Conservation (phyloP, 306 rosid genomes). For the Citrullus amarus region DNA sequence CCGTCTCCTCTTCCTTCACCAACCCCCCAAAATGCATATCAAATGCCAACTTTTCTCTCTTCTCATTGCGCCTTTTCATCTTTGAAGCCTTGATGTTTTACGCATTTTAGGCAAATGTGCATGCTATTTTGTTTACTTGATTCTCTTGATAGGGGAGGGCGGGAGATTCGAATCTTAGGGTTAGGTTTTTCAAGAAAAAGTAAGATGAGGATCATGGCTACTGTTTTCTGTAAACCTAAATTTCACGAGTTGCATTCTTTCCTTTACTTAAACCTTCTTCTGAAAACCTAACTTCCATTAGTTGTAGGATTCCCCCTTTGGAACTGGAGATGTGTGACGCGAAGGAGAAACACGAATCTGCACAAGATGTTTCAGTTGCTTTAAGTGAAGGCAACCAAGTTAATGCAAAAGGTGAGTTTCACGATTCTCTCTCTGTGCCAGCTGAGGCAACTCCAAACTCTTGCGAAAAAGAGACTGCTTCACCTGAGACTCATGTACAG, state of each 20-base stretch:
- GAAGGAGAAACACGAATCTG: constrained; percentile 31
- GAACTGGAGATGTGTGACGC: constrained; percentile 49
- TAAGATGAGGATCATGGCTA: neutral
- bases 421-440: constrained; percentile 16
- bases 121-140: neutral
- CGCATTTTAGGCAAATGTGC: neutral
- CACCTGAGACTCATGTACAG: neutral
- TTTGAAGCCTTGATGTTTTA: neutral
- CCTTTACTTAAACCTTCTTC: neutral
- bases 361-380: constrained; percentile 7
- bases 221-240: neutral
- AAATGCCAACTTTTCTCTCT: neutral
- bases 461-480: constrained; percentile 10
- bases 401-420: constrained; percentile 16
- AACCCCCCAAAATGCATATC: neutral
- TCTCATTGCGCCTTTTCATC: neutral
- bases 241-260: neutral
- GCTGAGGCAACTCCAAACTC: constrained; percentile 15
- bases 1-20: neutral
- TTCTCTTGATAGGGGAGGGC: neutral
- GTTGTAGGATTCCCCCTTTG: neutral
- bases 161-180: constrained; percentile 1
- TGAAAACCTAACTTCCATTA: neutral
- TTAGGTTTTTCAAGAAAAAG: neutral
- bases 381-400: constrained; percentile 22